These are phyloP conservation scores for Rhizopus stolonifer DNA, from an alignment of 371 early-diverging fungal species.

Conservation along the genomic window DNA sequence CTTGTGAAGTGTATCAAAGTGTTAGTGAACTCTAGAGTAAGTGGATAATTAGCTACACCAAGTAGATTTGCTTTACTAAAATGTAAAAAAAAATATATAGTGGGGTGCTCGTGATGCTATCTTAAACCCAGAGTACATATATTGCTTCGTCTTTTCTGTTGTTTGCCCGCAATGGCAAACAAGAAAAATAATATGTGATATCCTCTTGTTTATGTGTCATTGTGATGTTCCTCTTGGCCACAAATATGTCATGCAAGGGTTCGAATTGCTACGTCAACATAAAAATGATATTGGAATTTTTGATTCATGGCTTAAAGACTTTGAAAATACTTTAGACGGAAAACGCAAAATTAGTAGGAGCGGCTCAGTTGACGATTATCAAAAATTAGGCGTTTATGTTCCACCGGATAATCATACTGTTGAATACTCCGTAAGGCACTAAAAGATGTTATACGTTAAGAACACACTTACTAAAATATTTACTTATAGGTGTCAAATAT, in stretches of 20 bases:
- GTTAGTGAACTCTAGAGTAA: conserved; percentile 61
- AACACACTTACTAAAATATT: not conserved
- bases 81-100: too few species aligned
- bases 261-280: conserved; percentile 49
- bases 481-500: conserved; percentile 63
- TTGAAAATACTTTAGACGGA: conserved; percentile 69
- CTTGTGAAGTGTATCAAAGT: conserved; percentile 75
- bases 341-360: conserved; percentile 65
- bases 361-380: conserved; percentile 62
- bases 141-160: conserved; percentile 69
- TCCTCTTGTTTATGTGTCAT: conserved; percentile 76
- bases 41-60: not conserved
- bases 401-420: conserved; percentile 66
- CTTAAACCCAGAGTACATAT: conserved; percentile 58
- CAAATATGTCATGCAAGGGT: conserved; percentile 54
- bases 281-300: conserved; percentile 58
- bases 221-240: conserved; percentile 72
- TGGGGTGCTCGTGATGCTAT: conserved; percentile 77
- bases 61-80: not conserved
- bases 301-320: conserved; percentile 74
- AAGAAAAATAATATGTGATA: conserved; percentile 68
- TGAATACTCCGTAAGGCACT: conserved; percentile 61
- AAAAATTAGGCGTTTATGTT: conserved; percentile 50
- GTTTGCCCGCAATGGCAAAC: conserved; percentile 69
- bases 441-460: not conserved